Conservation (phyloP, 208 protist genomes). For the Leishmania tropica region DNA sequence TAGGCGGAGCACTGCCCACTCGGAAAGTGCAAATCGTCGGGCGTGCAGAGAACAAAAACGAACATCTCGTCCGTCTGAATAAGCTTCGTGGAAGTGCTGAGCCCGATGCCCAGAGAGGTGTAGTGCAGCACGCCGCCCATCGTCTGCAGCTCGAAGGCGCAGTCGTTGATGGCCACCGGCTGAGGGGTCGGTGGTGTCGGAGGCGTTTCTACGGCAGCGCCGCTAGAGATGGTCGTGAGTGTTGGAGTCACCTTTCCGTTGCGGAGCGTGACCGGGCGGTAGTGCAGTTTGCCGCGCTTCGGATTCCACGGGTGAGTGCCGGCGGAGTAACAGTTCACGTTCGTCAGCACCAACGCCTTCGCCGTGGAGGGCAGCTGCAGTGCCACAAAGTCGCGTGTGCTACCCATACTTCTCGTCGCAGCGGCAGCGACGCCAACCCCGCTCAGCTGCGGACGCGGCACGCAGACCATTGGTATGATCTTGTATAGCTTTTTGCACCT, state of each 20-base stretch:
- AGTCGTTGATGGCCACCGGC: slow-evolving; percentile 76
- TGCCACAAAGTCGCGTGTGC: slow-evolving; percentile 22
- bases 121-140: slow-evolving; percentile 78
- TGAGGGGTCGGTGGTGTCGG: slow-evolving; percentile 6
- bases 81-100: slow-evolving; percentile 57
- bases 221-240: neutral
- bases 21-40: slow-evolving; percentile 52
- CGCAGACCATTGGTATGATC: slow-evolving; percentile 60
- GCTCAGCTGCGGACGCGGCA: slow-evolving; percentile 35
- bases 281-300: slow-evolving; percentile 32
- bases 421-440: neutral
- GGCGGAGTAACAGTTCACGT: slow-evolving; percentile 79
- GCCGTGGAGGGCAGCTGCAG: slow-evolving; percentile 53
- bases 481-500: slow-evolving; percentile 48
- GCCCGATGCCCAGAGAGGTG: slow-evolving; percentile 50
- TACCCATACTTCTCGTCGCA: neutral
- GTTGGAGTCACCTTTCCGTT: slow-evolving; percentile 15
- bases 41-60: slow-evolving; percentile 76
- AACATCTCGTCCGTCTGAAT: slow-evolving; percentile 72
- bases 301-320: slow-evolving; percentile 68
- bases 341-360: slow-evolving; percentile 78
- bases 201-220: neutral
- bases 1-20: slow-evolving; percentile 29
- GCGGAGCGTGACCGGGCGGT: slow-evolving; percentile 42
- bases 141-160: slow-evolving; percentile 75